These are phyloP conservation scores for Bremia lactucae DNA, from an alignment of 352 stramenopile genomes.

Conservation along the genomic window DNA sequence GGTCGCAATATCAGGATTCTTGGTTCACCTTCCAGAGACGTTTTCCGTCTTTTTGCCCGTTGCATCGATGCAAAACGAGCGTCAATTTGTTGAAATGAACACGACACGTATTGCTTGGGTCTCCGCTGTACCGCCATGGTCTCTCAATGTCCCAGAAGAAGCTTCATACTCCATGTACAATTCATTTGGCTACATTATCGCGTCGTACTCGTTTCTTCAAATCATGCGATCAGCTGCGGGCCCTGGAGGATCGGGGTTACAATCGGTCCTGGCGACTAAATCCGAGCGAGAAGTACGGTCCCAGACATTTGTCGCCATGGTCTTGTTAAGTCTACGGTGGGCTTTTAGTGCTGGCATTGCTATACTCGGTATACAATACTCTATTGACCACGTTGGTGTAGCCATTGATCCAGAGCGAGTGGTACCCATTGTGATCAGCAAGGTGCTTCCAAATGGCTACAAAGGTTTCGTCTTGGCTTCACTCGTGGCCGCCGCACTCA, in stretches of 20 bases:
- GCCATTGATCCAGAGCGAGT: conserved; percentile 63
- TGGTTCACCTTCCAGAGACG: conserved; percentile 32
- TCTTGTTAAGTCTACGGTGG: conserved; percentile 61
- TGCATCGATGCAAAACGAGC: conserved; percentile 24
- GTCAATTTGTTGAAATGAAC: conserved; percentile 35
- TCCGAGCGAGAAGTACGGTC: conserved; percentile 68
- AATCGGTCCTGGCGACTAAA: conserved; percentile 69
- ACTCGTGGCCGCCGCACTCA: conserved; percentile 57
- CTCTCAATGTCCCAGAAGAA: conserved; percentile 28
- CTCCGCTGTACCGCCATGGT: conserved; percentile 24
- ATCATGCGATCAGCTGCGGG: conserved; percentile 61
- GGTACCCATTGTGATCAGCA: conserved; percentile 64
- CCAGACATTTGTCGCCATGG: conserved; percentile 69
- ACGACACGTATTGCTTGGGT: conserved; percentile 43
- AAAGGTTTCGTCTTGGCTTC: conserved; percentile 66
- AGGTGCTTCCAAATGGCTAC: conserved; percentile 49
- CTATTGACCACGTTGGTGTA: conserved; percentile 23
- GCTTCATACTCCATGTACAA: conserved; percentile 73
- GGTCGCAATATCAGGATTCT: conserved; percentile 48
- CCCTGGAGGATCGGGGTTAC: conserved; percentile 50
- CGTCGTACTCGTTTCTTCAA: conserved; percentile 52
- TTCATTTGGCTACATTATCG: conserved; percentile 41
- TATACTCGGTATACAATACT: conserved; percentile 65
- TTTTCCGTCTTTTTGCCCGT: conserved; percentile 56
- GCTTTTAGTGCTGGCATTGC: conserved; percentile 65